A percentile compares a stretch with the other conserved stretches of the same genome.
Evolutionary conservation across 2,329 filamentous ascomycete genomes (phyloP).

Genomic region (Pseudogymnoascus sp.): DNA sequence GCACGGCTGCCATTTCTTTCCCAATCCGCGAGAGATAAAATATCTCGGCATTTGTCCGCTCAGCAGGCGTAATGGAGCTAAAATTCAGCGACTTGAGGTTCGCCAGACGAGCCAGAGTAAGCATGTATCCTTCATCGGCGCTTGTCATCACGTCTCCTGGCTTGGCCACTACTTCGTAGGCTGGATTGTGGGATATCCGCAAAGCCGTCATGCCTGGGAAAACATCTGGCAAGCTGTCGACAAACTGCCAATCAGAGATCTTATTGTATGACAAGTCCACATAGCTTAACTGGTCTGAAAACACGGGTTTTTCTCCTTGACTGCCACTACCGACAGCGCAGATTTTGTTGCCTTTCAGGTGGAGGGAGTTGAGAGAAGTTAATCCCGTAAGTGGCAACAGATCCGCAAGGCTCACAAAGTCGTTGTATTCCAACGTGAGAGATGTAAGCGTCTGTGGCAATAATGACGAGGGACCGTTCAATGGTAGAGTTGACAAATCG

Average conservation of each 20-base stretch:
- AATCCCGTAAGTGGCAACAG: slow-evolving; percentile 48
- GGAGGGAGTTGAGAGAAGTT: slow-evolving; percentile 47
- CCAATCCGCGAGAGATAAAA: slow-evolving; percentile 86
- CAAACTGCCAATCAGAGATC: slow-evolving; percentile 62
- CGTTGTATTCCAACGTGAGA: slow-evolving; percentile 66
- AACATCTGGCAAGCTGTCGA: slow-evolving; percentile 57
- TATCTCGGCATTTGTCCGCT: slow-evolving; percentile 81
- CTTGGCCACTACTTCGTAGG: slow-evolving; percentile 49
- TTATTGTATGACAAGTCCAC: slow-evolving; percentile 69
- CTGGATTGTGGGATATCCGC: slow-evolving; percentile 77
- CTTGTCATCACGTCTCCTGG: slow-evolving; percentile 39
- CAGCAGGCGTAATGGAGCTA: slow-evolving; percentile 60
- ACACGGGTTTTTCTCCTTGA: slow-evolving; percentile 13
- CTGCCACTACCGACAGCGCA: slow-evolving; percentile 9
- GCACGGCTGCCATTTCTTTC: slow-evolving; percentile 59
- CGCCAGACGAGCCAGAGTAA: slow-evolving; percentile 70
- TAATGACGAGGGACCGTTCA: slow-evolving; percentile 31
- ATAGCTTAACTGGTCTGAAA: slow-evolving; percentile 34
- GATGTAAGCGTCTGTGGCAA: slow-evolving; percentile 46
- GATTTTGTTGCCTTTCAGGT: slow-evolving; percentile 75
- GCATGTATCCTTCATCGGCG: slow-evolving; percentile 80
- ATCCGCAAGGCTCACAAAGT: slow-evolving; percentile 53
- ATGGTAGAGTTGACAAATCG: slow-evolving; percentile 46
- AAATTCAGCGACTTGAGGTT: slow-evolving; percentile 66
- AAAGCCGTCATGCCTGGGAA: slow-evolving; percentile 71